Percentiles rank a stretch among this genome's conserved stretches.
Conservation (phyloP, 192 early-diverging fungal genomes). For the Rhizophlyctis rosea region DNA sequence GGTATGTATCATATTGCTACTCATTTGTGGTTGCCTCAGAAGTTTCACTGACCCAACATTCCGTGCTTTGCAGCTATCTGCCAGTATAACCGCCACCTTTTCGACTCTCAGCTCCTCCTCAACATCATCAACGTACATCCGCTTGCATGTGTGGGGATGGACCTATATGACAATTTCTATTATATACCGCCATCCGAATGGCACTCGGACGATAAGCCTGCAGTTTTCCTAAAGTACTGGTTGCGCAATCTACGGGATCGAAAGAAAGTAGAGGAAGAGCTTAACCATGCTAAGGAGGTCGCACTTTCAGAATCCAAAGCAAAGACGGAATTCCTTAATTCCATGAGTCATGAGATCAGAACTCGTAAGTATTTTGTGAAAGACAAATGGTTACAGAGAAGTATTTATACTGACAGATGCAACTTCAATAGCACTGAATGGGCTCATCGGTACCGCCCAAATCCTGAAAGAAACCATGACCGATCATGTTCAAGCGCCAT, state of each 20-base stretch:
- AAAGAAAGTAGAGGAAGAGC: slow-evolving; percentile 4
- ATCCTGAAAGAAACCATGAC: background rate
- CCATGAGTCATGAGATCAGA: background rate
- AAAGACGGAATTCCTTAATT: background rate
- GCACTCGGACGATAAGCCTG: background rate
- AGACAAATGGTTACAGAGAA: too few species aligned
- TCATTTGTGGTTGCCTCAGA: background rate
- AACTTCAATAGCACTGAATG: background rate
- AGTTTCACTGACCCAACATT: too few species aligned
- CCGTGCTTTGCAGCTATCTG: background rate
- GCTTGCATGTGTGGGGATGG: background rate
- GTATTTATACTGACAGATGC: background rate
- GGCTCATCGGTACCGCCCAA: background rate
- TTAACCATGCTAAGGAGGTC: background rate
- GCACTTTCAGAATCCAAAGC: background rate
- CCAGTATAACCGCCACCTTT: background rate
- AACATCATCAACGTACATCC: slow-evolving; percentile 7
- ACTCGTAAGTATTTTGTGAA: background rate
- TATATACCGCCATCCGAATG: slow-evolving; percentile 2
- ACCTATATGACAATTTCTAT: slow-evolving; percentile 8
- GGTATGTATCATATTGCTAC: background rate
- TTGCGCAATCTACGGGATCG: background rate
- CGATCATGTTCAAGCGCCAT: too few species aligned
- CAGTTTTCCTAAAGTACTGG: slow-evolving; percentile 6
- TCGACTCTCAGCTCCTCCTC: background rate